Conservation (phyloP, 2,329 filamentous ascomycete genomes). For the Colletotrichum tropicale region DNA sequence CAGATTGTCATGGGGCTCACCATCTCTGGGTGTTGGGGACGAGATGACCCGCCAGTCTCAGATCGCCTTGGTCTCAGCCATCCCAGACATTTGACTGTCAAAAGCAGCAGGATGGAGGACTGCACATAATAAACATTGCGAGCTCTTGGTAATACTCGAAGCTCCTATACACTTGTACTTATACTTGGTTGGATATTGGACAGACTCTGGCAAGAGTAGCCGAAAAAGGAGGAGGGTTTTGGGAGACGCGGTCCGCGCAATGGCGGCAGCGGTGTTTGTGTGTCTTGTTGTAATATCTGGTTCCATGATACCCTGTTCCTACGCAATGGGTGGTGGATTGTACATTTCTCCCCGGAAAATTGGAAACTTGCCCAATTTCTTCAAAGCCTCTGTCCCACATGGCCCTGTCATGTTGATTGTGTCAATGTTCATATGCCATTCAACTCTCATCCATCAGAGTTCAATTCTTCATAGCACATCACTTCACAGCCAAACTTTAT, state of each 20-base stretch:
- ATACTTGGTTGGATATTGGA: conserved; percentile 4
- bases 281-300: neutral
- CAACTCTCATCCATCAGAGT: neutral
- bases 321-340: conserved; percentile 1
- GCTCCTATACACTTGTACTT: neutral
- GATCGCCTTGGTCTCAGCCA: neutral
- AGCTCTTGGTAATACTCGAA: neutral
- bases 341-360: neutral
- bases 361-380: neutral
- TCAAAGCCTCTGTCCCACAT: neutral
- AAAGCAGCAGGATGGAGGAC: neutral
- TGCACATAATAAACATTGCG: neutral
- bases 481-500: neutral
- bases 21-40: neutral
- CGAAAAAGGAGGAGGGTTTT: neutral
- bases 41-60: neutral
- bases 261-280: neutral
- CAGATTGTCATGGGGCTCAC: neutral
- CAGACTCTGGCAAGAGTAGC: neutral
- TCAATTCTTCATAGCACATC: neutral
- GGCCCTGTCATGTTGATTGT: neutral
- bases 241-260: neutral
- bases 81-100: neutral
- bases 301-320: conserved; percentile 15
- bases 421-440: neutral